Conservation (phyloP, 108 stramenopile genomes). For the Cyclotella baltica region DNA sequence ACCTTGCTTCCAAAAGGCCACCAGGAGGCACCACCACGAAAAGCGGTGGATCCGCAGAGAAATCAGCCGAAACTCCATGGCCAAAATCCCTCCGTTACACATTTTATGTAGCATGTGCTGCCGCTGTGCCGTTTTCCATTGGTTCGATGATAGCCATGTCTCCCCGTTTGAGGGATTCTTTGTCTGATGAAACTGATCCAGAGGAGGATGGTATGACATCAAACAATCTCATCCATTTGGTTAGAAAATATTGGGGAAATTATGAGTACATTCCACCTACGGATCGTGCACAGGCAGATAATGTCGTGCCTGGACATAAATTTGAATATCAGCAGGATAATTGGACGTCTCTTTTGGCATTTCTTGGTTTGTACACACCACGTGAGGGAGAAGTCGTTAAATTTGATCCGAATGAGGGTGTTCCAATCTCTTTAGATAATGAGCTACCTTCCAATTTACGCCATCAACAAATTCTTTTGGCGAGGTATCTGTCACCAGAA, state of each 20-base stretch:
- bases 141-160: slow-evolving; percentile 42
- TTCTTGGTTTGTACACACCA: slow-evolving; percentile 23
- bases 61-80: slow-evolving; percentile 39
- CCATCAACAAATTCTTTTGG: slow-evolving; percentile 18
- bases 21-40: background rate
- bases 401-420: slow-evolving; percentile 1
- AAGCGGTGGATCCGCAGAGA: background rate
- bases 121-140: slow-evolving; percentile 40
- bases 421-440: slow-evolving; percentile 40
- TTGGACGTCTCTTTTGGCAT: slow-evolving; percentile 33
- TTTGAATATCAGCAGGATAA: slow-evolving; percentile 39
- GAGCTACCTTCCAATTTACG: slow-evolving; percentile 35
- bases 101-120: slow-evolving; percentile 37
- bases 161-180: slow-evolving; percentile 38
- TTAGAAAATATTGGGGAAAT: slow-evolving; percentile 40
- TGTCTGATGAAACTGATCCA: slow-evolving; percentile 33
- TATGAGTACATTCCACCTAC: slow-evolving; percentile 34
- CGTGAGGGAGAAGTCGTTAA: background rate
- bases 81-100: slow-evolving; percentile 32
- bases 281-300: slow-evolving; percentile 15
- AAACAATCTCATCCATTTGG: slow-evolving; percentile 20
- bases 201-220: slow-evolving; percentile 1
- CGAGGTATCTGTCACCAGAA: slow-evolving; percentile 39
- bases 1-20: slow-evolving; percentile 17
- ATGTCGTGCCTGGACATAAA: slow-evolving; percentile 25